These are phyloP conservation scores for Neopestalotiopsis sp. DNA, from an alignment of 2,329 filamentous ascomycete species.

Conservation along the genomic window DNA sequence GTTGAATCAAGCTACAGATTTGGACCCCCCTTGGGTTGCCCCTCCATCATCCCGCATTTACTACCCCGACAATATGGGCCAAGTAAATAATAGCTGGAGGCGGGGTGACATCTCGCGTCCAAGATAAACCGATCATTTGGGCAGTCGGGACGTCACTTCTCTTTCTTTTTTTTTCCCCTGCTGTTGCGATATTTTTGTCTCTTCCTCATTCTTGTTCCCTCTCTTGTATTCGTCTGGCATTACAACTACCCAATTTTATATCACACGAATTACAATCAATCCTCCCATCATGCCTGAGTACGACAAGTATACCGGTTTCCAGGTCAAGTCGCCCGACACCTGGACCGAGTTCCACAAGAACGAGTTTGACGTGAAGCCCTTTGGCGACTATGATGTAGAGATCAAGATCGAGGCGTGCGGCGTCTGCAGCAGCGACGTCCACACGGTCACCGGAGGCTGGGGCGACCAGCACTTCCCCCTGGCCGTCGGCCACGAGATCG, in stretches of 20 bases:
- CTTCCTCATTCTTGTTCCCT: background rate
- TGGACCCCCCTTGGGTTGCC: background rate
- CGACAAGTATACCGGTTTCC: constrained; percentile 20
- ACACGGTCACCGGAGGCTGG: constrained; percentile 45
- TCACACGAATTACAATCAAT: background rate
- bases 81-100: constrained; percentile 15
- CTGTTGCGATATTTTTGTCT: background rate
- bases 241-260: background rate
- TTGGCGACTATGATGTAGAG: constrained; percentile 53
- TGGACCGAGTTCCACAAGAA: constrained; percentile 26
- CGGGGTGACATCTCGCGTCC: constrained; percentile 13
- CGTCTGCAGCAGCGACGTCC: constrained; percentile 50
- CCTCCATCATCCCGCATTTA: constrained; percentile 3
- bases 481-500: constrained; percentile 60
- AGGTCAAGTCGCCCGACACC: constrained; percentile 17
- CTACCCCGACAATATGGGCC: background rate
- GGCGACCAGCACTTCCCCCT: constrained; percentile 35
- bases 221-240: background rate
- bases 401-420: constrained; percentile 54
- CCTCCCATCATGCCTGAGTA: constrained; percentile 12
- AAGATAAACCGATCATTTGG: constrained; percentile 12
- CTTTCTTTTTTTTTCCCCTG: background rate
- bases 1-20: background rate
- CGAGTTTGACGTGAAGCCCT: constrained; percentile 46
- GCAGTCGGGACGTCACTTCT: background rate